Percentiles rank a stretch among this genome's conserved stretches.
Evolutionary conservation across 2,329 filamentous ascomycete species (phyloP).

Genomic region (Arthrobotrys musiformis): DNA sequence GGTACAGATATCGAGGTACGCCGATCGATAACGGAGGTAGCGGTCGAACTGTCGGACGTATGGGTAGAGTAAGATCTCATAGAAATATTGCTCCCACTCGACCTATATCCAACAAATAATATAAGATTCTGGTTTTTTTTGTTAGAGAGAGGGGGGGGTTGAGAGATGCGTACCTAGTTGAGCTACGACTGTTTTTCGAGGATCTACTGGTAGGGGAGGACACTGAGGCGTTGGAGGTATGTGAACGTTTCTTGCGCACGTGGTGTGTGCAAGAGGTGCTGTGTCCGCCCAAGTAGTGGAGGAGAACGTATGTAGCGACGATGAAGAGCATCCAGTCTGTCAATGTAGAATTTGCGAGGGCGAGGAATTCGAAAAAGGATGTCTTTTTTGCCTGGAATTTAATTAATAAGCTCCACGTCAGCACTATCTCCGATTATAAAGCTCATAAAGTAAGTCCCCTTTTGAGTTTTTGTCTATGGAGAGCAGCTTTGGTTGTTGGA

Average conservation of each 20-base stretch:
- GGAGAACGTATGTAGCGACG: neutral
- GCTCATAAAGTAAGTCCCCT: too few species aligned
- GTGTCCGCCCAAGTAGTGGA: neutral
- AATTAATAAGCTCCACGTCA: too few species aligned
- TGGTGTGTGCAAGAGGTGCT: neutral
- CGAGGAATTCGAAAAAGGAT: neutral
- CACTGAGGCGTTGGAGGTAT: neutral
- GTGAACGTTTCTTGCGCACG: neutral
- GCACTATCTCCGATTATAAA: too few species aligned
- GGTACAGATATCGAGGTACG: neutral
- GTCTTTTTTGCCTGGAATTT: neutral
- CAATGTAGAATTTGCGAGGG: neutral
- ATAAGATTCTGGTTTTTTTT: neutral
- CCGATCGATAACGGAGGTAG: neutral
- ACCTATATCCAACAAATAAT: neutral
- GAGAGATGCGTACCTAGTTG: neutral
- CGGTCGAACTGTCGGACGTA: neutral
- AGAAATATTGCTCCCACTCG: neutral
- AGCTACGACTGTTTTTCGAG: neutral
- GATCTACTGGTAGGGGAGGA: neutral
- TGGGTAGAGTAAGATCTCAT: neutral
- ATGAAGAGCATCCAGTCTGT: conserved; percentile 6
- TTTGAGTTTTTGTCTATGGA: neutral
- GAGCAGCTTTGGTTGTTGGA: neutral
- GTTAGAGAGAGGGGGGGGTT: neutral